Base-by-base conservation (phyloP, 257 asterid genomes). In the Leonotis leonurus region DNA sequence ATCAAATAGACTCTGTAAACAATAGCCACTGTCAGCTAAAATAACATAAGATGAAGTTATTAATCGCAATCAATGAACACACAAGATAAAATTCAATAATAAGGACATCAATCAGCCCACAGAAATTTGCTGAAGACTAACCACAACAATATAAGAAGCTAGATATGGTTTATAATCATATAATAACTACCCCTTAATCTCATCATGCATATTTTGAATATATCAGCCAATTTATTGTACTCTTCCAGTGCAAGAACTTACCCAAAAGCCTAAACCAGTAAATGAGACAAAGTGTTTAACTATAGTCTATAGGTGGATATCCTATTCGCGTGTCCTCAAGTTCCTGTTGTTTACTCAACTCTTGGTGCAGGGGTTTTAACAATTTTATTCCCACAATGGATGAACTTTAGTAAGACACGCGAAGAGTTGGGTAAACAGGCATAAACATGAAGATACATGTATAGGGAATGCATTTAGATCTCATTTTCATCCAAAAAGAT, bases 1-100 rank as follows among this genome's bases (percentile, higher is more conserved):
- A 77, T 93, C 94, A 45, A 87, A 89, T 36, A 93, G 92, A 77
- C 20, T 63, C 99, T 93, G 90, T 54, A 64, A 55, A 65, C 43
- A 78, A 68, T 3, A 20, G 35, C 5, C 0, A 3, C 3, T 0
- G 48, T 56, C 7, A 33, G 45, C 11, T 18, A 17, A 30, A 55
- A 35, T 20, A 33, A 20, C 16, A 21, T 8, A 18, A 21, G 20
- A 56, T 20, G 14, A 35, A 10, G 9, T 2, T 18, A 35, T 20
- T 27, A 55, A 18, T 16, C 14, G 59, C 8, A 14, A 26, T 8
- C 39, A 45, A 45, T 21, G 0, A 4, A 7, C 14, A 5, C 21
- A 43, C 12, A 22, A 32, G 17, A 30, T 0, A 22, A 37, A 35
- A 8, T 10, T 21, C 57, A 21, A 16, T 18, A 20, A 54, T 63